phyloP scores from a whole-genome alignment of 768 basidiomycete genomes.

The Xerocomellus intermedius region DNA sequence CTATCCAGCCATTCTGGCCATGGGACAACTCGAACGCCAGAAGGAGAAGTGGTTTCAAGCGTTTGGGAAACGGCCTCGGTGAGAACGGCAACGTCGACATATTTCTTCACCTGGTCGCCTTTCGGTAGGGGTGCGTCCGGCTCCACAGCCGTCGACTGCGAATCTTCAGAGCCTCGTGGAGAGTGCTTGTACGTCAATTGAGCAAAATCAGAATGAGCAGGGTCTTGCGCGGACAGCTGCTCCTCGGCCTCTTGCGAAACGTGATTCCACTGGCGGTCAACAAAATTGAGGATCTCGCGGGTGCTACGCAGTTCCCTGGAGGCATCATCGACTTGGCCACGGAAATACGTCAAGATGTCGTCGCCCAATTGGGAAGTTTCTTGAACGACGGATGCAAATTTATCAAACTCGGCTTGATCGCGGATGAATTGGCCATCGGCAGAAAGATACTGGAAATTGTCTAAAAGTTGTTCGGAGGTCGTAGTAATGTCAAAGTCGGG shows the following conservation, averaged over 20 bases:
- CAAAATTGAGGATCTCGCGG: conserved; percentile 43
- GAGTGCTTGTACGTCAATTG: conserved; percentile 32
- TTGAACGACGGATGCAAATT: conserved; percentile 45
- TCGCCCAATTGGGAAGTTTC: conserved; percentile 49
- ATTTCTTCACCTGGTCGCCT: conserved; percentile 15
- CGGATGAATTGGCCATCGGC: conserved; percentile 39
- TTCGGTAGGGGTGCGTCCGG: conserved; percentile 14
- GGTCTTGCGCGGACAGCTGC: conserved; percentile 30
- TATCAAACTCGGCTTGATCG: conserved; percentile 38
- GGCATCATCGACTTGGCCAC: conserved; percentile 51
- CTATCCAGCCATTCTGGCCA: conserved; percentile 43
- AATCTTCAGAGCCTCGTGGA: conserved; percentile 66
- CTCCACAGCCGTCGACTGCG: conserved; percentile 52
- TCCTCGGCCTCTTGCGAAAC: conserved; percentile 45
- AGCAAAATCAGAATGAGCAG: conserved; percentile 6
- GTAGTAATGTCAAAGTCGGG: conserved; percentile 46
- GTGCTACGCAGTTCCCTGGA: conserved; percentile 48
- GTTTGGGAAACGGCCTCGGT: conserved; percentile 18
- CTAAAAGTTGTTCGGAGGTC: conserved; percentile 48
- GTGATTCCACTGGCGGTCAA: conserved; percentile 43
- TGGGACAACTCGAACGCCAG: conserved; percentile 30
- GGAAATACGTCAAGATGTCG: conserved; percentile 50
- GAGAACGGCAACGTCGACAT: conserved; percentile 18
- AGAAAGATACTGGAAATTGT: conserved; percentile 53
- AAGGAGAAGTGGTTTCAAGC: conserved; percentile 19